phyloP scores from a whole-genome alignment of 495 filamentous ascomycete species.

The Aspergillus cristatus region DNA sequence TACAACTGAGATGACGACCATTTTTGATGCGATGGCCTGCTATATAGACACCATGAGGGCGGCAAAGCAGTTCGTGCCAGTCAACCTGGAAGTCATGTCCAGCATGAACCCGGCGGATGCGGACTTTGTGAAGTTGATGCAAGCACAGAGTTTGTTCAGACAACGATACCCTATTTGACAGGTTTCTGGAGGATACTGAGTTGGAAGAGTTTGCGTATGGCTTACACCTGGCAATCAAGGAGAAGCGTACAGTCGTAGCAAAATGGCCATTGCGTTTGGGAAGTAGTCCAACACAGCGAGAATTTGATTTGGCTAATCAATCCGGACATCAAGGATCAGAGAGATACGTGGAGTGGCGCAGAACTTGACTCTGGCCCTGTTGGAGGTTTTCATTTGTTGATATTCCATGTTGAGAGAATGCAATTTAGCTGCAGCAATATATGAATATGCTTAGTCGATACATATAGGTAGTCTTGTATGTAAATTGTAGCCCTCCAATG shows the following conservation, averaged over 20 bases:
- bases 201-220: neutral
- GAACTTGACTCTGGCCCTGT: too few relatives aligned
- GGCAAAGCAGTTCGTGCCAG: neutral
- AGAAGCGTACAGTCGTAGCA: slow-evolving; percentile 7
- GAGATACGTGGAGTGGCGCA: slow-evolving; percentile 12
- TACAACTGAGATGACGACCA: slow-evolving; percentile 1
- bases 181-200: neutral
- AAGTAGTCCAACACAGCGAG: neutral
- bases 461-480: too few relatives aligned
- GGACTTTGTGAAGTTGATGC: too few relatives aligned
- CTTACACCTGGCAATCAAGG: slow-evolving; percentile 4
- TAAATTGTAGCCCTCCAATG: too few relatives aligned
- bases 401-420: too few relatives aligned
- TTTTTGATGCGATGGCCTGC: neutral
- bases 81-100: neutral
- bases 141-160: neutral
- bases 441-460: too few relatives aligned
- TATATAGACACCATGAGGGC: neutral
- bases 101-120: too few relatives aligned
- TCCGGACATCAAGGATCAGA: slow-evolving; percentile 1
- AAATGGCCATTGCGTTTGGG: slow-evolving; percentile 7
- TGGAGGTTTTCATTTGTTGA: too few relatives aligned
- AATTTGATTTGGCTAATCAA: neutral
- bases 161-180: neutral
- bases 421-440: too few relatives aligned